Percentiles rank a stretch among this genome's conserved stretches.
These are phyloP conservation scores for Pogostemon cablin DNA, from an alignment of 257 asterid genomes.

Conservation along the genomic window DNA sequence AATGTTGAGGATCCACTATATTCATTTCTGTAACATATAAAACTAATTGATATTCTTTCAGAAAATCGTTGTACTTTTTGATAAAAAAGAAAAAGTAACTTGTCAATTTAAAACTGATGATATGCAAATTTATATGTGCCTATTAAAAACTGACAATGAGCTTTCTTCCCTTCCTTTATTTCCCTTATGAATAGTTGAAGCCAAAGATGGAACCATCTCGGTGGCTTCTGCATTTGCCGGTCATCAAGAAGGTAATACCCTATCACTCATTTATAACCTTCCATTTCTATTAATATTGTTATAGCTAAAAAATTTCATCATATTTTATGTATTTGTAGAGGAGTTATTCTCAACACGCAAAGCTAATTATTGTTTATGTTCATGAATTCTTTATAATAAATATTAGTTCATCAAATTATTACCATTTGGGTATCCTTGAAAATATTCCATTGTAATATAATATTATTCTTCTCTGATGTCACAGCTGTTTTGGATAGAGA, in stretches of 20 bases:
- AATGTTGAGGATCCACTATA: background rate
- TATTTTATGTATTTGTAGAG: conserved; percentile 11
- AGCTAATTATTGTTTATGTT: conserved; percentile 2
- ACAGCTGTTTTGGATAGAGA: conserved; percentile 94
- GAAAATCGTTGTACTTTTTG: background rate
- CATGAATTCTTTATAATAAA: conserved; percentile 13
- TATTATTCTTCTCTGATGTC: conserved; percentile 24
- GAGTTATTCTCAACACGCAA: background rate
- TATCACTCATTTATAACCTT: conserved; percentile 9
- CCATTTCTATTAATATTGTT: background rate
- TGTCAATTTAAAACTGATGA: background rate
- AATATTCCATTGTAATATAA: background rate
- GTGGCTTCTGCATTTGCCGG: conserved; percentile 84
- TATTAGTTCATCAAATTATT: background rate
- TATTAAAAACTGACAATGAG: conserved; percentile 22
- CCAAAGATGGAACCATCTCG: conserved; percentile 74
- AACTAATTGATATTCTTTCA: background rate
- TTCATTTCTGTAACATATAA: background rate
- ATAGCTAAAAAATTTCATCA: background rate
- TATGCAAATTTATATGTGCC: background rate
- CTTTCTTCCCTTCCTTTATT: conserved; percentile 12
- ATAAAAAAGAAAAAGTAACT: no score
- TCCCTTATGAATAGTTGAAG: conserved; percentile 56
- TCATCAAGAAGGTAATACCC: conserved; percentile 71
- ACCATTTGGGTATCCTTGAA: background rate